These are phyloP conservation scores for Huntiella decipiens DNA, from an alignment of 2,329 filamentous ascomycete genomes.

Conservation along the genomic window DNA sequence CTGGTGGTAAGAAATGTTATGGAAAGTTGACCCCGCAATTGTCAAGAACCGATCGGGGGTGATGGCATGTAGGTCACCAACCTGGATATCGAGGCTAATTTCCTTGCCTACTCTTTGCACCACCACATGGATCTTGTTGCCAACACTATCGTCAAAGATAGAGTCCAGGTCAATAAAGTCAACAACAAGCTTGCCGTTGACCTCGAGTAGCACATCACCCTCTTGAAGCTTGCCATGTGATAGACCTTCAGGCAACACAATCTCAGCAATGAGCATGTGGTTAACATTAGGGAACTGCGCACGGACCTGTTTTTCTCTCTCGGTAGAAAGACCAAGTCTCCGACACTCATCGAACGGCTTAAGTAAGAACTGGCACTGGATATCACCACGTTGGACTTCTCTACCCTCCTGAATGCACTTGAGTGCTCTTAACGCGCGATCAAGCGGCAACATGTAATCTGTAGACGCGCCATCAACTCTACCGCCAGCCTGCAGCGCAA, in stretches of 20 bases:
- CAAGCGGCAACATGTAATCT: slow-evolving; percentile 89
- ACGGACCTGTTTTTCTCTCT: slow-evolving; percentile 74
- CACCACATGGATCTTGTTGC: slow-evolving; percentile 54
- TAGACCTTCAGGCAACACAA: slow-evolving; percentile 78
- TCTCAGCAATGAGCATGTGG: slow-evolving; percentile 92
- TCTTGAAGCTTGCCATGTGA: slow-evolving; percentile 77
- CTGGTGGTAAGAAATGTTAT: slow-evolving; percentile 92
- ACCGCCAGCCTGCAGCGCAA: slow-evolving; percentile 86
- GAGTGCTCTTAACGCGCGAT: slow-evolving; percentile 72
- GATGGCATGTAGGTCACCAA: slow-evolving; percentile 82
- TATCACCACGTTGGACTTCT: slow-evolving; percentile 75
- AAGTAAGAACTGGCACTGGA: slow-evolving; percentile 90
- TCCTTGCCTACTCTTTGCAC: slow-evolving; percentile 81
- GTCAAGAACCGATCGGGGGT: slow-evolving; percentile 92
- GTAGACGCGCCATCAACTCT: slow-evolving; percentile 88
- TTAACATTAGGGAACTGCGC: slow-evolving; percentile 79
- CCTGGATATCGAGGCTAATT: slow-evolving; percentile 63
- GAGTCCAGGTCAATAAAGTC: slow-evolving; percentile 85
- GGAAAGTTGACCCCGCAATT: slow-evolving; percentile 85
- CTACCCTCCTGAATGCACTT: slow-evolving; percentile 63
- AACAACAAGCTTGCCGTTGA: slow-evolving; percentile 82
- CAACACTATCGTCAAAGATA: slow-evolving; percentile 77
- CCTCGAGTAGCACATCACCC: slow-evolving; percentile 80
- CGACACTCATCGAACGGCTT: slow-evolving; percentile 97
- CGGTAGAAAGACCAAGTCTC: slow-evolving; percentile 61